Base-by-base conservation (phyloP, 2,329 filamentous ascomycete genomes). In the Exophiala spinifera region DNA sequence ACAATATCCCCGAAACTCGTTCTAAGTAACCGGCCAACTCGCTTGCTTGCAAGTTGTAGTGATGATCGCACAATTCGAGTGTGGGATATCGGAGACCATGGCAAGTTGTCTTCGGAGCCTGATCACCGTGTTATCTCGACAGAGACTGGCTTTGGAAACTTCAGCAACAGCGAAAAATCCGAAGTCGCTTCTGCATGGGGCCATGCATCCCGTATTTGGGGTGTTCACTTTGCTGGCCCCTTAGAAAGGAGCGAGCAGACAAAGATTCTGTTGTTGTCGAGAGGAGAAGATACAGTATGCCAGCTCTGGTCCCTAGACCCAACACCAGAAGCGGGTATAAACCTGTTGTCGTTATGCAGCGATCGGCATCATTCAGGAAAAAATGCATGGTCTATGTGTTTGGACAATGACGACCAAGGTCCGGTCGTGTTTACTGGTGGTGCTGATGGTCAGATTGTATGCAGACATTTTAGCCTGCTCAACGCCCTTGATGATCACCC, bases 121-220 rank as follows among this genome's bases (percentile, higher is more conserved):
- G 17, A 20, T 53, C 1, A 15, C 51, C 14, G 28, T 46, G 11
- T 45, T 64, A 44, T 23, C 46, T 53, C 69, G 46, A 73, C 79
- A 51, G 81, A 83, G 66, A 89, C 85, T 2, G 85, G 85, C 0
- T 89, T 88, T 63, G 81, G 80, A 0, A 72, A 73, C 15, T 73
- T 71, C 33, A 49, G 51, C 19, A 59, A 59, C 39, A 60, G 67
- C 3, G 64, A 65, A 19, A 65, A 68, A 17, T 62, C 64, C 33
- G 66, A 67, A 13, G 61, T 71, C 15, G 88, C 88, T 0, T 82
- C 85, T 42, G 85, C 80, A 1, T 96, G 94, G 87, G 92, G 88
- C 0, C 94, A 99, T 70, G 73, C 81, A 2, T 95, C 92, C 6
- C 83, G 94, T 54, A 95, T 99, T 61, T 99, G 94, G 94, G 81